phyloP scores from a whole-genome alignment of 805 yeast species.

The Tetrapisispora arboricola region DNA sequence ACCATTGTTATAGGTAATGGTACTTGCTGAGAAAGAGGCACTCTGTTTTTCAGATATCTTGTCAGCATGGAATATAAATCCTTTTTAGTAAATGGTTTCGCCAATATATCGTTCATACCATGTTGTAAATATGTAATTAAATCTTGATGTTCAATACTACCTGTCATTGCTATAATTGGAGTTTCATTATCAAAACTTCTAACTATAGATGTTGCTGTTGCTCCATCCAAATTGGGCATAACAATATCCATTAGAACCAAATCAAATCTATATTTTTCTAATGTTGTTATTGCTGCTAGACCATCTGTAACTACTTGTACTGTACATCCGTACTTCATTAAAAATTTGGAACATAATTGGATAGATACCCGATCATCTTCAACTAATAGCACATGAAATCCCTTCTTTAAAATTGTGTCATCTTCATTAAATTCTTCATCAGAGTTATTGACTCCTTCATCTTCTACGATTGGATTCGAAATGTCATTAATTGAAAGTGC shows the following conservation, averaged over 20 bases:
- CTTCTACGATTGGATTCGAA: not conserved
- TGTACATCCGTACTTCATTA: conserved; percentile 81
- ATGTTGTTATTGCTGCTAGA: conserved; percentile 67
- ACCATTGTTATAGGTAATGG: not conserved
- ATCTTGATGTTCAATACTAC: conserved; percentile 76
- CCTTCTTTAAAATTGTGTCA: conserved; percentile 25
- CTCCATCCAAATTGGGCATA: conserved; percentile 83
- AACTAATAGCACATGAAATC: conserved; percentile 63
- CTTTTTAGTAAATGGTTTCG: conserved; percentile 87
- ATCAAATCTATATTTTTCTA: conserved; percentile 63
- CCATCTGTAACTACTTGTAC: conserved; percentile 94
- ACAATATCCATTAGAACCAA: conserved; percentile 79
- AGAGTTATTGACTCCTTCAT: no score
- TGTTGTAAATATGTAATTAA: conserved; percentile 69
- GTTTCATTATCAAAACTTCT: conserved; percentile 75
- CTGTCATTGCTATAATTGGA: conserved; percentile 92
- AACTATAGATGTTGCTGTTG: conserved; percentile 82
- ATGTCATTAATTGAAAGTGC: not conserved
- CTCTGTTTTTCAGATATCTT: conserved; percentile 51
- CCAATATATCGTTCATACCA: conserved; percentile 87
- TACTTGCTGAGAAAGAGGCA: conserved; percentile 28
- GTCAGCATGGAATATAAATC: conserved; percentile 71
- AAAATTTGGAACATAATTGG: conserved; percentile 69
- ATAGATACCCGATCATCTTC: conserved; percentile 80
- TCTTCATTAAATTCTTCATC: not conserved